phyloP scores from a whole-genome alignment of 129 eudicot genomes.

The Oenanthe sinensis region DNA sequence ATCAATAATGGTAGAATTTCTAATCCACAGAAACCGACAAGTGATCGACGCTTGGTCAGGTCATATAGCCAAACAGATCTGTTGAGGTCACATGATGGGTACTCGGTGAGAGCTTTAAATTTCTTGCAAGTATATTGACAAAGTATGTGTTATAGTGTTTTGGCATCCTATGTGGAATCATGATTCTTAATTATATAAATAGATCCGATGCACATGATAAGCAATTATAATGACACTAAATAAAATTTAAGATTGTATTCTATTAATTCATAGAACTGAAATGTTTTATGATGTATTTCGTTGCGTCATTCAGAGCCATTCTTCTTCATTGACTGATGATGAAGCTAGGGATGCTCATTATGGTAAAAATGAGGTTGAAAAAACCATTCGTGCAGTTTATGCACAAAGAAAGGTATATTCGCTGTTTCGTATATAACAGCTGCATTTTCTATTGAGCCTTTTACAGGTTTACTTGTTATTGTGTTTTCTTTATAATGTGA shows the following conservation, averaged over 20 bases:
- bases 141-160: constrained; percentile 4
- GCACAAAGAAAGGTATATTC: constrained; percentile 54
- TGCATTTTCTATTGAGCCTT: neutral
- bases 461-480: neutral
- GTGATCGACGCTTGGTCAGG: constrained; percentile 47
- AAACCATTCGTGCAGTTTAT: constrained; percentile 60
- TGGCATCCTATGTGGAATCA: neutral
- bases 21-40: constrained; percentile 32
- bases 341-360: constrained; percentile 48
- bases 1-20: constrained; percentile 28
- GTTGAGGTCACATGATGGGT: constrained; percentile 54
- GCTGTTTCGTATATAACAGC: neutral
- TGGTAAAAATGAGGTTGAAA: constrained; percentile 48
- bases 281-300: constrained; percentile 7
- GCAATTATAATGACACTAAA: neutral
- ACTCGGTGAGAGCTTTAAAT: constrained; percentile 48
- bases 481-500: constrained; percentile 4
- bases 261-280: neutral
- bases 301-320: constrained; percentile 60
- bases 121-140: neutral
- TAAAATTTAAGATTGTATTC: neutral
- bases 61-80: constrained; percentile 67
- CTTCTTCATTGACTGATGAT: constrained; percentile 80
- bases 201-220: constrained; percentile 8
- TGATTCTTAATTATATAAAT: neutral